phyloP scores from a whole-genome alignment of 257 asterid genomes.

The Fraxinus excelsior region DNA sequence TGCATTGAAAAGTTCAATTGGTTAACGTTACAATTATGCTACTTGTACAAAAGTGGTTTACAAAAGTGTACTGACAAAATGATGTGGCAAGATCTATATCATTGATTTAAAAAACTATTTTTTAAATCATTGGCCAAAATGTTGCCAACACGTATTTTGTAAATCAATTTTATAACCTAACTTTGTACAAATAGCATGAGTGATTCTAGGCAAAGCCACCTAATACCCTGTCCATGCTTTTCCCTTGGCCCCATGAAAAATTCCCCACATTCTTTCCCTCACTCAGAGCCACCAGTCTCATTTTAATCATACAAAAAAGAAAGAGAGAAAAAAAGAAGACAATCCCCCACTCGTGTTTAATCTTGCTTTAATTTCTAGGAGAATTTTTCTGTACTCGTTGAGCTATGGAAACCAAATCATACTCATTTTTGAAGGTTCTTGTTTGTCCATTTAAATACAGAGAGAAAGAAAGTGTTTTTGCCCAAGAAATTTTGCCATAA shows the following conservation, averaged over 20 bases:
- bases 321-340: no score
- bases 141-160: no score
- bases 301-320: not conserved
- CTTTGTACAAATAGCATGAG: no score
- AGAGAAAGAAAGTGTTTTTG: constrained; percentile 19
- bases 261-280: constrained; percentile 18
- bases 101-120: no score
- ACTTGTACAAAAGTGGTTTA: no score
- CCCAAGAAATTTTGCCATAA: constrained; percentile 25
- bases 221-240: not conserved
- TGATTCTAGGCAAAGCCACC: no score
- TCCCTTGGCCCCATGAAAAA: constrained; percentile 4
- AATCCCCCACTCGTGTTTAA: no score
- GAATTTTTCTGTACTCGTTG: not conserved
- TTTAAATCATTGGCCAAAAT: no score
- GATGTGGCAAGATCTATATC: no score
- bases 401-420: constrained; percentile 50
- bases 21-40: no score
- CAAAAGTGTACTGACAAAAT: no score
- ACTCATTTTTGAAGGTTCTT: constrained; percentile 35
- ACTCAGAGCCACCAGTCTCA: constrained; percentile 31
- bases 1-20: constrained; percentile 18
- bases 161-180: no score
- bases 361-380: not conserved
- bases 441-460: constrained; percentile 20